These are phyloP conservation scores for Cicer chorassanicum DNA, from an alignment of 306 rosid species.

Conservation along the genomic window DNA sequence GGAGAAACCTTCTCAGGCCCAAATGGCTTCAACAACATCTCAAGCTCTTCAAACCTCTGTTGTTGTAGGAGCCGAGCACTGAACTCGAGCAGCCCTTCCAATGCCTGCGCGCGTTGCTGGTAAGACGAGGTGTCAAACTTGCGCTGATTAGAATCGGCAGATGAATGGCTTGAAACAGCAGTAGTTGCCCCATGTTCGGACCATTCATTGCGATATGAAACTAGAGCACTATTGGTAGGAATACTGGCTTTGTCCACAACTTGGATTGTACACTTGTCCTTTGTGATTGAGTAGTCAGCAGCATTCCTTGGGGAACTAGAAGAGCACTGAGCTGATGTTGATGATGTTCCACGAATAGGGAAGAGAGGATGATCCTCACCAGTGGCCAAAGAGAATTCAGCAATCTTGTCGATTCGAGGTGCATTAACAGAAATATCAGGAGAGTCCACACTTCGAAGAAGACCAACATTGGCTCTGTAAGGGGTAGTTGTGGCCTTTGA, in stretches of 20 bases:
- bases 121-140: slow-evolving; percentile 80
- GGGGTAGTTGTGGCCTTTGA: slow-evolving; percentile 51
- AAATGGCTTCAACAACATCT: slow-evolving; percentile 92
- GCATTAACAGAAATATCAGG: slow-evolving; percentile 87
- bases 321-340: slow-evolving; percentile 65
- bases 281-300: slow-evolving; percentile 69
- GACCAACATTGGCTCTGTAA: slow-evolving; percentile 51
- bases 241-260: slow-evolving; percentile 58
- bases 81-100: slow-evolving; percentile 95
- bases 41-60: slow-evolving; percentile 85
- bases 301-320: slow-evolving; percentile 58
- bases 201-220: slow-evolving; percentile 45
- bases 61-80: slow-evolving; percentile 86
- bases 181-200: slow-evolving; percentile 70
- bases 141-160: slow-evolving; percentile 58
- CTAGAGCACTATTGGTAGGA: slow-evolving; percentile 53
- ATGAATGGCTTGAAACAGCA: slow-evolving; percentile 79
- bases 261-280: slow-evolving; percentile 88
- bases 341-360: slow-evolving; percentile 53
- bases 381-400: slow-evolving; percentile 81
- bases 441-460: slow-evolving; percentile 65
- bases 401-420: slow-evolving; percentile 92
- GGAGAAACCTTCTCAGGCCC: slow-evolving; percentile 95
- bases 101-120: slow-evolving; percentile 90
- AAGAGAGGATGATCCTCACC: slow-evolving; percentile 59